Base-by-base conservation (phyloP, 1,139 yeast species). In the Diutina catenulata region DNA sequence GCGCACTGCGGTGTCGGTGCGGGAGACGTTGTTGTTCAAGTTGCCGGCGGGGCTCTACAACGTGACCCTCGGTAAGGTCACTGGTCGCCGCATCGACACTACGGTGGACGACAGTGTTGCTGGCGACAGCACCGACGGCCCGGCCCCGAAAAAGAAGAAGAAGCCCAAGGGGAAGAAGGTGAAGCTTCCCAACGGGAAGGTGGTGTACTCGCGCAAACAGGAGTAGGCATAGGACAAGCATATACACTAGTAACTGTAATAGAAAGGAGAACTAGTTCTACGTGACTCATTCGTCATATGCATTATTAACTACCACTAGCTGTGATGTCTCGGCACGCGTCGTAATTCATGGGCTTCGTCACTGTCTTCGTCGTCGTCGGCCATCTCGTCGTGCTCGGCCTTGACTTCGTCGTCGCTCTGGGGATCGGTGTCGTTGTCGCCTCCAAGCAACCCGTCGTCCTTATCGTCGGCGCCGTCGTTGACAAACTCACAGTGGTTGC, bases 131-230 rank as follows among this genome's bases (percentile, higher is more conserved):
- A 40, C 47, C 14, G 47, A 42, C 9, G 43, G 42, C 22, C 45
- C 44, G 23, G 53, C 51, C 41, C 54, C 56, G 43, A 41, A 45
- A 22, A 59, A 53, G 46, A 65, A 60, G 49, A 59, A 60, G 41
- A 48, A 49, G 19, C 62, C 55, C 21, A 59, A 54, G 40, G 76
- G 75, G 9, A 64, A 64, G 39, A 71, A 66, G 47, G 52, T 63
- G 23, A 74, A 65, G 38, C 55, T 75, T 42, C 79, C 80, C 13
- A 76, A 75, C 49, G 82, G 82, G 0, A 75, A 74, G 48, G 75
- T 73, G 2, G 64, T 73, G 2, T 72, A 72, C 44, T 63, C 71
- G 9, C 63, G 76, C 49, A 47, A 56, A 15, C 43, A 45, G 36
- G 24, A 27, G 10, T 4, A 7, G 16, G 8, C 11, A 2, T 15